Percentiles rank a stretch among this genome's conserved stretches.
phyloP scores from a whole-genome alignment of 2,329 filamentous ascomycete species.

The Trichoderma atrobrunneum region DNA sequence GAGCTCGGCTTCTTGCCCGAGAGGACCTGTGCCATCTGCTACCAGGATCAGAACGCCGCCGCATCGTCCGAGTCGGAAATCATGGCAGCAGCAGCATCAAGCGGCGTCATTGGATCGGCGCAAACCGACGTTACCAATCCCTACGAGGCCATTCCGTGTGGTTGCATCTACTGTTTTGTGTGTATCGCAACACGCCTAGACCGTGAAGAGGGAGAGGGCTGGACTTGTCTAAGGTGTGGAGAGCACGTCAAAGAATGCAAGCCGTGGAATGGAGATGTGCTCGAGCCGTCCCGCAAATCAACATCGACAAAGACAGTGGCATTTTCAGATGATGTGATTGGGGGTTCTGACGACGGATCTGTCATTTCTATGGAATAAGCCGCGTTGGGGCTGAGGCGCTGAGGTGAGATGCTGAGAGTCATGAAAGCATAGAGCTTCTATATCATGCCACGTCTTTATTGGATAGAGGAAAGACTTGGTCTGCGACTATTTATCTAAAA shows the following conservation, averaged over 20 bases:
- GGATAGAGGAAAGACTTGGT: not conserved
- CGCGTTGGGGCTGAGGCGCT: not conserved
- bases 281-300: constrained; percentile 52
- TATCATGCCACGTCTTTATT: not conserved
- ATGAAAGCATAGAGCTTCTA: not conserved
- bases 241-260: constrained; percentile 79
- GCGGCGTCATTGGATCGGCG: constrained; percentile 80
- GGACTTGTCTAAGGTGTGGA: constrained; percentile 86
- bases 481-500: not conserved
- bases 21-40: constrained; percentile 94
- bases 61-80: constrained; percentile 72
- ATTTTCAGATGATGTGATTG: constrained; percentile 56
- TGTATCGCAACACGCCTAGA: constrained; percentile 89
- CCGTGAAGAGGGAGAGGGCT: constrained; percentile 89
- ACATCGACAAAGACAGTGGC: constrained; percentile 54
- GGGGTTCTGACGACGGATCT: constrained; percentile 32
- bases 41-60: constrained; percentile 80
- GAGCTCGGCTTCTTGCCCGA: constrained; percentile 86
- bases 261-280: constrained; percentile 87
- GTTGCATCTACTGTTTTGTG: constrained; percentile 93
- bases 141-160: constrained; percentile 85
- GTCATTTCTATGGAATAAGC: constrained; percentile 10
- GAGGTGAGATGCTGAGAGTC: not conserved
- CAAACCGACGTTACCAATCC: constrained; percentile 95
- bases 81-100: constrained; percentile 65